Evolutionary conservation across 2,329 filamentous ascomycete species (phyloP), one percentile per base, ranked within the genome.

Genomic region (Alternaria infectoria): DNA sequence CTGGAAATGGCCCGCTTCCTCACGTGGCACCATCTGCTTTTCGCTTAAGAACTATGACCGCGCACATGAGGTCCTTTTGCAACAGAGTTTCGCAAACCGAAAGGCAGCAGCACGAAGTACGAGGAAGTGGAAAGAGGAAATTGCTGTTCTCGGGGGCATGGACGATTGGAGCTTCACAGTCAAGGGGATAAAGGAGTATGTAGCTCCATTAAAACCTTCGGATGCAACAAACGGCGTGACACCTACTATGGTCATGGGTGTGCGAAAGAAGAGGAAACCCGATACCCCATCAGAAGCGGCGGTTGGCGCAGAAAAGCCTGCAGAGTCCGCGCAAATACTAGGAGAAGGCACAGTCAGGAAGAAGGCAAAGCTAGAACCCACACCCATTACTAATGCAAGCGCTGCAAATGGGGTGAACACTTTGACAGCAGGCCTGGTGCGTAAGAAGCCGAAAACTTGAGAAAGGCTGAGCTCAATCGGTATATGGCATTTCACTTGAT

Each of bases 81-180:
- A 90, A 61, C 86, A 93, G 0, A 91, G 93, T 76, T 96, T 96
- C 77, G 84, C 88, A 1, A 90, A 86, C 9, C 78, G 89, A 4
- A 86, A 87, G 11, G 86, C 90, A 51, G 89, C 90, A 0, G 82
- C 81, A 2, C 83, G 84, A 30, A 93, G 91, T 72, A 92, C 91
- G 3, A 81, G 79, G 55, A 87, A 90, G 57, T 96, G 92, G 91
- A 84, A 89, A 46, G 85, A 85, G 13, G 91, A 95, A 72, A 88
- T 90, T 1, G 86, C 86, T 15, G 75, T 81, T 6, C 65, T 81
- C 2, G 78, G 73, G 23, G 77, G 77, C 2, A 58, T 68, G 13
- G 64, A 72, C 5, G 59, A 64, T 7, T 78, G 77, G 77, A 66
- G 73, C 9, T 76, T 69, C 67, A 72, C 66, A 9, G 69, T 77